Base-by-base conservation (phyloP, 2,329 filamentous ascomycete genomes). In the Hansfordia pulvinata region DNA sequence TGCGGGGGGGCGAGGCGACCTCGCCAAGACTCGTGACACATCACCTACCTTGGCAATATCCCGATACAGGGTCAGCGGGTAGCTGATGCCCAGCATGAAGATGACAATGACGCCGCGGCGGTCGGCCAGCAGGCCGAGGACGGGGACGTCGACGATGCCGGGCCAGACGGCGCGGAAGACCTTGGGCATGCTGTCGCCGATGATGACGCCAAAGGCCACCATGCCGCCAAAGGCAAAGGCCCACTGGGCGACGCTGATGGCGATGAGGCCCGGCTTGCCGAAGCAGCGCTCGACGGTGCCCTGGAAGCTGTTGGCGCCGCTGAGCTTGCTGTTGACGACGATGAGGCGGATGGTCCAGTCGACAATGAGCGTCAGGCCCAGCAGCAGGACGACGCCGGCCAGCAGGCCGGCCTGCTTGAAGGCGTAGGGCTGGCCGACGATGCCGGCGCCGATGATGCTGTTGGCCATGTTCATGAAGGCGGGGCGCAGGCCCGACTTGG, bases 401-500 rank as follows among this genome's bases (percentile, higher is more conserved):
- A 82, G 50, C 41, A 98, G 67, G 6, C 90, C 90, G 6, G 90
- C 90, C 57, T 96, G 86, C 31, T 73, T 74, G 47, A 98, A 78
- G n/a, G 90, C 90, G 54, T 96, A 98, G 9, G 90, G 86, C 55
- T 98, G 90, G 4, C 82, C 73, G 43, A 78, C 77, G 51, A 78
- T 78, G 27, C 74, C 73, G 3, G 74, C 75, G 20, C 74, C 75
- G 39, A 98, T 94, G 50, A 98, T 98, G 42, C 82, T 92, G 59
- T 98, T 98, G 35, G 90, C 88, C 90, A 98, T 98, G 56, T 98
- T 98, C 85, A 96, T 93, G 41, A 98, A 96, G 3, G 90, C 88
- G 48, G 79, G 83, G 35, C 69, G 65, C 56, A 96, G 66, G 5
- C 80, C 79, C 31, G 83, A 93, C 56, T 88, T 88, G 24, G 88